A percentile compares a stretch with the other conserved stretches of the same genome.
Evolutionary conservation across 2,329 filamentous ascomycete genomes (phyloP).

Genomic region (Exophiala viscosa): DNA sequence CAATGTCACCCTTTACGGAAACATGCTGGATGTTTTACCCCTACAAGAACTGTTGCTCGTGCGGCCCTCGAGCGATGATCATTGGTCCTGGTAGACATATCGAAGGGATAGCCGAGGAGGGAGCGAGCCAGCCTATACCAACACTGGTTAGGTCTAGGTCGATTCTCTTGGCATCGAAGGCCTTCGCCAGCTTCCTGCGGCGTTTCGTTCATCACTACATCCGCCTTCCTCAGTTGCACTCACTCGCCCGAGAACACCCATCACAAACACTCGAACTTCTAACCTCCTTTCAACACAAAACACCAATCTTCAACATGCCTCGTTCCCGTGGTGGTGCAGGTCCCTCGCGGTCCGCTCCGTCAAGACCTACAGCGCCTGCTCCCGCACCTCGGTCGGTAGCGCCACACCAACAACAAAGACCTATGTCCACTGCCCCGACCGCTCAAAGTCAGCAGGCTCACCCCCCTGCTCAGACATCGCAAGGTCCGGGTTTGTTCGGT

Average conservation of each 20-base stretch:
- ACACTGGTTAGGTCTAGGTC: no score
- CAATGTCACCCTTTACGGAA: no score
- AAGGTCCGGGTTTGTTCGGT: slow-evolving; percentile 82
- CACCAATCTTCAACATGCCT: slow-evolving; percentile 59
- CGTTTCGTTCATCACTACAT: not conserved
- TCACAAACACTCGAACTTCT: no score
- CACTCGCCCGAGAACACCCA: no score
- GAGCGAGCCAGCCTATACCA: no score
- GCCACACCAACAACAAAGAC: slow-evolving; percentile 42
- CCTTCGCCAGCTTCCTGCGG: no score
- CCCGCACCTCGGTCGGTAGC: slow-evolving; percentile 33
- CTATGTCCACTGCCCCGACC: slow-evolving; percentile 51
- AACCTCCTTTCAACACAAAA: not conserved
- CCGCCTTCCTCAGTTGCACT: slow-evolving; percentile 3
- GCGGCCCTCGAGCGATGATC: no score
- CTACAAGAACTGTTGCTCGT: no score
- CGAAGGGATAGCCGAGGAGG: no score
- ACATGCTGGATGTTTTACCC: no score
- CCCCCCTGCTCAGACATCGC: slow-evolving; percentile 43
- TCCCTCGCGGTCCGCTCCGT: slow-evolving; percentile 52
- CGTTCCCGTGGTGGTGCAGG: slow-evolving; percentile 62
- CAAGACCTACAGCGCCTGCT: slow-evolving; percentile 59
- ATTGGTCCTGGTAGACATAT: no score
- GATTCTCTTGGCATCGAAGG: no score
- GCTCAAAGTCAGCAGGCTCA: slow-evolving; percentile 50